Base-by-base conservation (phyloP, 2,329 filamentous ascomycete species). In the Scolecobasidium constrictum region DNA sequence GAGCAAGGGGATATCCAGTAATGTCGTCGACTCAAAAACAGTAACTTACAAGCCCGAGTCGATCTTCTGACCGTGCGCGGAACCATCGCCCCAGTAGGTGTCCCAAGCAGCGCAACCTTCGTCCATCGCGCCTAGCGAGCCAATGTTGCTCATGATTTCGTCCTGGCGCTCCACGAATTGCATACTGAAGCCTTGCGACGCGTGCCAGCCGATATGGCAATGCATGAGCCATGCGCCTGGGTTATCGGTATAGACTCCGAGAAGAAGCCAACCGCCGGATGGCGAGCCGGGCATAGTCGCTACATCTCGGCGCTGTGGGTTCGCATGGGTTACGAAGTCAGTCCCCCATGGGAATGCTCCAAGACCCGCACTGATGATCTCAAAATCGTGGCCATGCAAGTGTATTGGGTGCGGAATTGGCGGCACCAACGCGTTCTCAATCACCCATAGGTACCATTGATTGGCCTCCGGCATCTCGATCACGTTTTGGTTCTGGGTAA, bases 401-500 rank as follows among this genome's bases (percentile, higher is more conserved):
- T 47, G 45, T 2, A 47, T 46, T 22, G 45, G 43, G 23, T 47
- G 45, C 4, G 44, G 4, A 7, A 44, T 19, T 6, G n/a, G 7
- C 5, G 26, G 21, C 6, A 11, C 11, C 6, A n/a, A 9, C 11
- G 26, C 17, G 20, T 28, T 15, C 13, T 23, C 18, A 20, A 46
- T 39, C 13, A 44, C n/a, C 16, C 43, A 38, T 12, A 38, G 18
- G 16, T 28, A 19, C 44, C 44, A 46, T 39, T 31, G n/a, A n/a
- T 44, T 20, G 3, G 44, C 43, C 11, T 42, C 21, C 4, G 46
- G 43, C 7, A 43, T 26, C 18, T 43, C 7, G 20, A 56, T 50
- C 11, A 52, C 53, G 17, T 58, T 56, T 20, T 56, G 49, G 11
- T 60, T 33, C 23, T 66, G 52, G 37, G 58, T 56, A 12, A 55